Evolutionary conservation across 2,329 filamentous ascomycete species (phyloP), one percentile per base, ranked within the genome.

Genomic region (Claviceps paspali): DNA sequence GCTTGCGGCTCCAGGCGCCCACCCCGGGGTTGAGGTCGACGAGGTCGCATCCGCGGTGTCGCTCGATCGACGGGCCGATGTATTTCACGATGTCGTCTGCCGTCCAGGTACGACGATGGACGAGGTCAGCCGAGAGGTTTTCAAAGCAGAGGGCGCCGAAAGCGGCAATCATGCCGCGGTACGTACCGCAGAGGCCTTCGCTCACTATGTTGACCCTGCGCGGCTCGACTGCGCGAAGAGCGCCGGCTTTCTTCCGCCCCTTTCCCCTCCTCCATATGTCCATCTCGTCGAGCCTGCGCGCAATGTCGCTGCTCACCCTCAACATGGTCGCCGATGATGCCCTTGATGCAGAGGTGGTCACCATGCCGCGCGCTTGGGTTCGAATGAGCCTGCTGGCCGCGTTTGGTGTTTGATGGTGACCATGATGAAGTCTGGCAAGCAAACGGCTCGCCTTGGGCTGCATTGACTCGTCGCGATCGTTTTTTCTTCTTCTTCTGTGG

Each of bases 11-110:
- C 74, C 81, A 91, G 2, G 93, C 38, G 7, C 86, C 84, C 1
- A 63, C 62, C 11, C 86, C 86, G 0, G 88, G 88, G 54, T 87
- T 84, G 39, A 94, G 63, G 52, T 96, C 88, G 48, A 98, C 64
- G 31, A 96, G 69, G 49, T 93, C 86, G 58, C 87, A 86, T 38
- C 83, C 82, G 35, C 66, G 62, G 55, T 91, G 79, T 31, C 74
- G 70, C 24, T 73, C 61, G 14, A 96, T 67, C 3, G 75, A 76
- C 1, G 71, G 68, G 2, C 70, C 73, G n/a, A 92, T 60, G 42
- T 82, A 82, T 6, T 72, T 53, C 32, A 93, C 48, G 11, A 82
- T 62, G 47, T 88, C 77, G 50, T 85, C 81, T 77, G 35, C 11
- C n/a, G 8, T 35, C 14, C 27, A 6, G 14, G n/a, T 5, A 28